Base-by-base conservation (phyloP, 2,329 filamentous ascomycete species). In the Stemphylium lycopersici region DNA sequence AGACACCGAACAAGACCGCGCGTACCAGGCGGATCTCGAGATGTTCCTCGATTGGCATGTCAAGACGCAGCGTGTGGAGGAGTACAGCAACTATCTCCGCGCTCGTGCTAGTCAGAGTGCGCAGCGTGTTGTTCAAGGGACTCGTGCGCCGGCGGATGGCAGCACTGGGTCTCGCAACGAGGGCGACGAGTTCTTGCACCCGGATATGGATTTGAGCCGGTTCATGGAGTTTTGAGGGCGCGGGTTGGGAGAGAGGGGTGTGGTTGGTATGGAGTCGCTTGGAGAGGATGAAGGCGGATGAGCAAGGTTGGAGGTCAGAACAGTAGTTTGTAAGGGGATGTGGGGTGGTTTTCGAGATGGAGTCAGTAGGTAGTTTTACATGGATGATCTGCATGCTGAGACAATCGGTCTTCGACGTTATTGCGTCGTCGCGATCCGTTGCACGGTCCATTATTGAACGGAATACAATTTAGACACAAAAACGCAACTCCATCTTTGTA, bases 41-140 rank as follows among this genome's bases (percentile, higher is more conserved):
- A 34, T 52, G 11, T 48, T 48, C 11, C 37, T 62, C 11, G 54
- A 63, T 37, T 66, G 63, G 63, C 60, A 65, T 42, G 49, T 58
- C 4, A 65, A 60, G 41, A 44, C 51, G 6, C 58, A 59, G 45
- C 65, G 65, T 6, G 65, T 67, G 5, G 57, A 52, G 7, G 58
- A 65, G 34, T 67, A 67, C 43, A 61, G 50, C 31, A 49, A 40
- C 18, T 66, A 66, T 18, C 58, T 67, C 6, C 58, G 65, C 8
- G 45, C 48, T 32, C 52, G 52, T 20, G 65, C 65, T 2, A 65
- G 65, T 31, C 39, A 42, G 13, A 45, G 42, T 12, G 55, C 56
- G 3, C 53, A 38, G 20, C 40, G 55, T 20, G 31, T 54, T 8
- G 51, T 65, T 11, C 36, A 52, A 10, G 42, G 44, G n/a, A 39